These are phyloP conservation scores for Colletotrichum spinosum DNA, from an alignment of 2,329 filamentous ascomycete genomes.

Conservation along the genomic window DNA sequence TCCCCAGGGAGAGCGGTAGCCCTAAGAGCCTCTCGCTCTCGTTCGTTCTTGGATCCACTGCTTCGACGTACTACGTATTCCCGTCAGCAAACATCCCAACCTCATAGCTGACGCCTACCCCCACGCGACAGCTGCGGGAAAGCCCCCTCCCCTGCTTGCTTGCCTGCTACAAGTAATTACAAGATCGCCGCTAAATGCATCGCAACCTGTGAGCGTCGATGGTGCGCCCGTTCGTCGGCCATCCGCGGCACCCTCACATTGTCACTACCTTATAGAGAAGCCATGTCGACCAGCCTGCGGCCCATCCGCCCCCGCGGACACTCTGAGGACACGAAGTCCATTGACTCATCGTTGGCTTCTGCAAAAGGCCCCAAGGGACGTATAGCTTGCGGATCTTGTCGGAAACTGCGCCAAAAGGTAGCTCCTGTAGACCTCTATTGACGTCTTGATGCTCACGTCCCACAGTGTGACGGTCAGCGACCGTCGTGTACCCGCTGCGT, in stretches of 20 bases:
- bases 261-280: background rate
- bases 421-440: background rate
- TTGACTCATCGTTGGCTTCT: too few species aligned
- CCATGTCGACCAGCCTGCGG: slow-evolving; percentile 24
- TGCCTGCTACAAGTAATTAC: too few species aligned
- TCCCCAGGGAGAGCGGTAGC: too few species aligned
- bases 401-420: slow-evolving; percentile 33
- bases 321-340: background rate
- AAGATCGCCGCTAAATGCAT: too few species aligned
- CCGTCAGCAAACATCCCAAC: too few species aligned
- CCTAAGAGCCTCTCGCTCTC: too few species aligned
- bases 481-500: slow-evolving; percentile 17
- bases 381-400: slow-evolving; percentile 25
- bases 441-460: background rate
- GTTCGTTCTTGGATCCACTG: too few species aligned
- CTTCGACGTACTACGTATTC: too few species aligned
- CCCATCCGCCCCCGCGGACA: slow-evolving; percentile 15
- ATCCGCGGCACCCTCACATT: background rate
- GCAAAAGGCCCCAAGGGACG: slow-evolving; percentile 17
- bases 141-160: too few species aligned
- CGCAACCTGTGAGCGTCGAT: background rate
- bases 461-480: slow-evolving; percentile 28
- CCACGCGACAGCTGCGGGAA: background rate
- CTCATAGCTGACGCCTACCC: too few species aligned
- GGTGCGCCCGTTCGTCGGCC: background rate